Evolutionary conservation across 2,329 filamentous ascomycete genomes (phyloP), one percentile per base, ranked within the genome.

Genomic region (Fusarium sp.): DNA sequence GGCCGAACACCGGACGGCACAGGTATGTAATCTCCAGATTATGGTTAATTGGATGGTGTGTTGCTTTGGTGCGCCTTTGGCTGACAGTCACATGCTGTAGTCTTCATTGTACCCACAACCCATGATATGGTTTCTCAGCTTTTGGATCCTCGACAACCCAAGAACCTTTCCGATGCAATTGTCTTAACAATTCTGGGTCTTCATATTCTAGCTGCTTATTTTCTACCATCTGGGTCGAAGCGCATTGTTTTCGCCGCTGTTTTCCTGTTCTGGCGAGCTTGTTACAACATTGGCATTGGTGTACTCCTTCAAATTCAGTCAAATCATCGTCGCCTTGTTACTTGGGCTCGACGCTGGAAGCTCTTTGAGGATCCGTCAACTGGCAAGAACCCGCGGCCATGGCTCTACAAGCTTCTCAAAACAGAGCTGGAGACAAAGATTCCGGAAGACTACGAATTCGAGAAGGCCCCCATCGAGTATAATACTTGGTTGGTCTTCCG

Each of bases 41-140:
- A 40, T 56, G 20, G 47, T 28, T 65, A 34, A 41, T 37, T 26
- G 40, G 37, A 34, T 58, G 63, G 52, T 53, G 65, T 52, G 62
- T 63, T 56, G 45, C 45, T 37, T 36, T 49, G 37, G 38, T 55
- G 38, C 28, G 55, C 41, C 38, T 59, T 72, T 60, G 53, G 62
- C 72, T 74, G 66, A 75, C 63, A 65, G 46, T 73, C 63, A 72
- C 60, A 64, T 73, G 65, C 42, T 53, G 72, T 70, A 98, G 96
- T 97, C 75, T 99, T 99, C 78, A 91, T 93, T 61, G 96, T 99
- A 56, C 96, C 96, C 47, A 91, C 93, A 67, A 99, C 96, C 58
- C 94, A 97, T 84, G 96, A 99, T 82, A 98, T 99, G 96, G 95
- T 99, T 73, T 97, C 95, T 52, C 96, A 98, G 82, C 87, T 99